Evolutionary conservation across 192 early-diverging fungal genomes (phyloP).

Genomic region (Neocallimastix lanati): DNA sequence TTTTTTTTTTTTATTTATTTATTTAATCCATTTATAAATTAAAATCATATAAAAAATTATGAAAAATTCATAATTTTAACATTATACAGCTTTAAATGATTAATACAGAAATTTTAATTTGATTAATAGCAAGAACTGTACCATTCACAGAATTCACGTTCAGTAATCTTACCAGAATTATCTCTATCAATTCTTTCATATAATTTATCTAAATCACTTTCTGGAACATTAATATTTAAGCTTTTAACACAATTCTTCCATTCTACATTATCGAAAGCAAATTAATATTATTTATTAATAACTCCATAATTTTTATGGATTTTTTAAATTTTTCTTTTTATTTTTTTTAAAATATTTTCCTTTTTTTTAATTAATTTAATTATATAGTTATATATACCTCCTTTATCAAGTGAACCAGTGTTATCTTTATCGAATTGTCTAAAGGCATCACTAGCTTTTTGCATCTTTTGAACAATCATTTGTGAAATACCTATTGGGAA

Average conservation of each 20-base stretch:
- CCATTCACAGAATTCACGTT: neutral
- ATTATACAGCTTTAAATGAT: no score
- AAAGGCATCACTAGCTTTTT: neutral
- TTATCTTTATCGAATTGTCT: neutral
- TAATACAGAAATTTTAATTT: no score
- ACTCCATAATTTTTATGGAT: no score
- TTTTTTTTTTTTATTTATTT: no score
- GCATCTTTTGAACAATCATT: neutral
- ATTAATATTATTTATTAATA: no score
- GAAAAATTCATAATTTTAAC: no score
- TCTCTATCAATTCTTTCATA: neutral
- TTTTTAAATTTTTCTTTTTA: no score
- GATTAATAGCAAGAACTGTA: neutral
- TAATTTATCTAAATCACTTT: neutral
- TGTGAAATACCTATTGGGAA: neutral
- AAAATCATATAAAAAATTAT: no score
- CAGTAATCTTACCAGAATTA: neutral
- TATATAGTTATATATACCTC: neutral
- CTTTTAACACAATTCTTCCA: neutral
- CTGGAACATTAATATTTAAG: neutral
- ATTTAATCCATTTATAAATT: no score
- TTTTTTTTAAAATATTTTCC: no score
- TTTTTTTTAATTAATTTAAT: no score
- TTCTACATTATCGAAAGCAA: no score
- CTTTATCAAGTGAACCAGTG: neutral